phyloP scores from a whole-genome alignment of 768 basidiomycete species.

The Boletus eberwhitei region DNA sequence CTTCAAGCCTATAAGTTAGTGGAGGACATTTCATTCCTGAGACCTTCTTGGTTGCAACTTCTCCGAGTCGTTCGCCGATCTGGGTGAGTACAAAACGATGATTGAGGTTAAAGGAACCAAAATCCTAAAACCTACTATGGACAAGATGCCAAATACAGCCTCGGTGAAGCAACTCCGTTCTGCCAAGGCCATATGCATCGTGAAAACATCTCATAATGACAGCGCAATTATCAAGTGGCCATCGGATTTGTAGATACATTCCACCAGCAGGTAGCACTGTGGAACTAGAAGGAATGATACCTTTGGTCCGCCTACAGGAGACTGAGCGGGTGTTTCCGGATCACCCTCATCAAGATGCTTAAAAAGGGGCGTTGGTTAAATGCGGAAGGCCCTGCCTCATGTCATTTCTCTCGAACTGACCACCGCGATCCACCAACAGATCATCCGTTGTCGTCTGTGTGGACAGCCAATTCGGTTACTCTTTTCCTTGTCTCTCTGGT shows the following conservation, averaged over 20 bases:
- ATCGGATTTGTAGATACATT: not conserved
- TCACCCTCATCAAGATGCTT: not conserved
- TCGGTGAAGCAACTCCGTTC: not conserved
- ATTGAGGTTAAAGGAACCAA: not conserved
- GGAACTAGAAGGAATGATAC: not conserved
- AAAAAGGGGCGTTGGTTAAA: slow-evolving; percentile 16
- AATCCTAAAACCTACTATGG: no score
- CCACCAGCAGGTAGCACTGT: no score
- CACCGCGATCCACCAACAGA: not conserved
- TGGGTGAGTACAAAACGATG: not conserved
- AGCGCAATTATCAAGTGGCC: not conserved
- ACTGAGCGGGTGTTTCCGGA: slow-evolving; percentile 9
- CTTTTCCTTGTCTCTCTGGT: not conserved
- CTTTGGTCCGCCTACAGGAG: no score
- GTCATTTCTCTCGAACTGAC: not conserved
- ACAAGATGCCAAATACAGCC: not conserved
- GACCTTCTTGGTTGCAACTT: not conserved
- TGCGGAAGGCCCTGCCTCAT: slow-evolving; percentile 7
- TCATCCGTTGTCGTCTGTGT: not conserved
- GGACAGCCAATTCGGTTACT: not conserved
- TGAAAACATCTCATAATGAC: not conserved
- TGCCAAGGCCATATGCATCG: not conserved
- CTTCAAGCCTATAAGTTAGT: no score
- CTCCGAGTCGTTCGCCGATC: not conserved
- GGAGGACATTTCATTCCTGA: not conserved